These are phyloP conservation scores for Starmerella bombicola DNA, from an alignment of 805 yeast genomes.

Conservation along the genomic window DNA sequence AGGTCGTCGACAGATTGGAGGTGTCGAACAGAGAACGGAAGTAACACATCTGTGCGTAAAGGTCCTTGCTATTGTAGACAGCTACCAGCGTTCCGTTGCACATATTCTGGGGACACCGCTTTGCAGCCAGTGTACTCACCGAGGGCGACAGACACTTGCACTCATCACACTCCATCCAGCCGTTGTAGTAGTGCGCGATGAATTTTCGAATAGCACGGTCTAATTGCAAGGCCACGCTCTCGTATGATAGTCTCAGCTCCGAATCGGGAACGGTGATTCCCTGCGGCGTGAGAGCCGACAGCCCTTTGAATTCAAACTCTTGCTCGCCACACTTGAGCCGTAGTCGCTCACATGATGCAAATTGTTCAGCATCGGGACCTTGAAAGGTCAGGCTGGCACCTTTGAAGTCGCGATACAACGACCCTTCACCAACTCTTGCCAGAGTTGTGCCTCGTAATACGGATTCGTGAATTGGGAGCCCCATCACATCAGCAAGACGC, in stretches of 20 bases:
- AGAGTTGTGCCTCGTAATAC: constrained; percentile 49
- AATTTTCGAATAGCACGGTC: constrained; percentile 59
- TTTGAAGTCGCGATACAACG: constrained; percentile 30
- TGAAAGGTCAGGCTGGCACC: constrained; percentile 9
- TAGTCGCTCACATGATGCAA: constrained; percentile 49
- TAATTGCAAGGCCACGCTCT: constrained; percentile 56
- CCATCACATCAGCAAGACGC: constrained; percentile 63
- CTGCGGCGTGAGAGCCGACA: constrained; percentile 49
- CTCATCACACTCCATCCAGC: constrained; percentile 78
- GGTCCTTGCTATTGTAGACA: constrained; percentile 60
- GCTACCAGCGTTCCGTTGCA: constrained; percentile 58
- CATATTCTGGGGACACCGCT: constrained; percentile 49
- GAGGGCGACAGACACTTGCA: constrained; percentile 79
- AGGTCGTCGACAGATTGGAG: constrained; percentile 43
- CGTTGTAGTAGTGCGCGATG: constrained; percentile 70
- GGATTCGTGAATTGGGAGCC: constrained; percentile 38
- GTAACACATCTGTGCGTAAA: constrained; percentile 77
- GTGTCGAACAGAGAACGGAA: constrained; percentile 62
- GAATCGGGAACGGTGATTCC: constrained; percentile 68
- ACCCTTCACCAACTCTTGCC: constrained; percentile 40
- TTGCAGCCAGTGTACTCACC: constrained; percentile 74
- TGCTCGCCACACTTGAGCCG: constrained; percentile 33
- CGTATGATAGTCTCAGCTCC: constrained; percentile 36
- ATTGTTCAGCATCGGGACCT: constrained; percentile 57
- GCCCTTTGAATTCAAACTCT: constrained; percentile 60